phyloP scores from a whole-genome alignment of 1,139 yeast species.

The Geotrichum citri-aurantii region DNA sequence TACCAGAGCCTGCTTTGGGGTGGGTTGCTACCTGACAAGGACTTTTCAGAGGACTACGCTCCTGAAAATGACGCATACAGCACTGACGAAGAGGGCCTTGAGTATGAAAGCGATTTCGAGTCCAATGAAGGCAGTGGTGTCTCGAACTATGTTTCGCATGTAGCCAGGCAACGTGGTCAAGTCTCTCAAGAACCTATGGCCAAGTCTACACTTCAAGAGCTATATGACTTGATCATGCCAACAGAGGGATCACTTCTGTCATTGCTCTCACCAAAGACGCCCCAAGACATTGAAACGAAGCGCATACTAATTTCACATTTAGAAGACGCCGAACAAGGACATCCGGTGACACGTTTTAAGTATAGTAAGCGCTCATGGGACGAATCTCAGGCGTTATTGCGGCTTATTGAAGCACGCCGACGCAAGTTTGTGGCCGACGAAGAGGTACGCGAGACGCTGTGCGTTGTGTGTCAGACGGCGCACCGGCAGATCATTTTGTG shows the following conservation, averaged over 20 bases:
- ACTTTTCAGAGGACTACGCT: constrained; percentile 25
- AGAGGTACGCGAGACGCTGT: constrained; percentile 31
- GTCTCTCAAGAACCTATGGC: neutral
- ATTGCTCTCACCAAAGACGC: constrained; percentile 25
- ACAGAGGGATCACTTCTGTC: constrained; percentile 24
- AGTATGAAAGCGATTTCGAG: constrained; percentile 21
- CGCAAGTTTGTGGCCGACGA: constrained; percentile 9
- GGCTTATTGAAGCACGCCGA: constrained; percentile 20
- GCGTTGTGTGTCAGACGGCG: constrained; percentile 78
- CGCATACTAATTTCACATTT: constrained; percentile 21
- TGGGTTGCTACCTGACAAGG: constrained; percentile 26
- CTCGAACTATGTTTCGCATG: constrained; percentile 12
- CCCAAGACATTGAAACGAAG: constrained; percentile 24
- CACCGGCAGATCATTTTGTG: constrained; percentile 75
- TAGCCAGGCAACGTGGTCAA: constrained; percentile 7
- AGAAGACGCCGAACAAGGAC: neutral
- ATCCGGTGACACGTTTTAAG: constrained; percentile 24
- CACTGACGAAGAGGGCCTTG: constrained; percentile 24
- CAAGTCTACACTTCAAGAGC: constrained; percentile 19
- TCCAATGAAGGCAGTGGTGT: constrained; percentile 14
- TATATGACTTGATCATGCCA: constrained; percentile 25
- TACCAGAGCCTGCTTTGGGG: constrained; percentile 24
- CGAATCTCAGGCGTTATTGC: constrained; percentile 18
- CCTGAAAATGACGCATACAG: constrained; percentile 22
- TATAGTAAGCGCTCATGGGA: constrained; percentile 21